These are phyloP conservation scores for Alternaria brassicae DNA, from an alignment of 2,329 filamentous ascomycete species.

Conservation along the genomic window DNA sequence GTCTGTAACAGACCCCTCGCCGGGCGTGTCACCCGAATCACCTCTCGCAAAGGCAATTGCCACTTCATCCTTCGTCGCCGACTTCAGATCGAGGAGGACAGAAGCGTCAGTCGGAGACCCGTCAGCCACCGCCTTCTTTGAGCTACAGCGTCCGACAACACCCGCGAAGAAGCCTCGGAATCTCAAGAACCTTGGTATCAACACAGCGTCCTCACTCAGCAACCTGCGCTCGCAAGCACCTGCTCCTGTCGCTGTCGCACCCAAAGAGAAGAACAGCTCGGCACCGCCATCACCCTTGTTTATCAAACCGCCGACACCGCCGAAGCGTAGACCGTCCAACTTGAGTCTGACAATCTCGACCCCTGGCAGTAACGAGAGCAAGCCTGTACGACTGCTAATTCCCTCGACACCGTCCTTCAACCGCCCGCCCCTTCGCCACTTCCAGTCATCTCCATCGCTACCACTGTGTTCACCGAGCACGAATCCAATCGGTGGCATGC, in stretches of 20 bases:
- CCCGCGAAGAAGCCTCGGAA: slow-evolving; percentile 76
- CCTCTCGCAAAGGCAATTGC: slow-evolving; percentile 76
- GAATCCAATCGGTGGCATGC: slow-evolving; percentile 60
- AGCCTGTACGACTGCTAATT: slow-evolving; percentile 62
- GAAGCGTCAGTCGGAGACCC: slow-evolving; percentile 54
- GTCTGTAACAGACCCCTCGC: slow-evolving; percentile 86
- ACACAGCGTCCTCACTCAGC: slow-evolving; percentile 62
- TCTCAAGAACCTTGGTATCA: slow-evolving; percentile 83
- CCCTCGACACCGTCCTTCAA: slow-evolving; percentile 65
- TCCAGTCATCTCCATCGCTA: slow-evolving; percentile 68
- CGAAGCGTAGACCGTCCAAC: slow-evolving; percentile 73
- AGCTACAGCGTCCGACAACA: slow-evolving; percentile 56
- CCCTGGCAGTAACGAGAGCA: slow-evolving; percentile 63
- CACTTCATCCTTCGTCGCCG: slow-evolving; percentile 70
- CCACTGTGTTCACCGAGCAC: slow-evolving; percentile 62
- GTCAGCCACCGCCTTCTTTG: slow-evolving; percentile 59
- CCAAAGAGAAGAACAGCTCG: slow-evolving; percentile 56
- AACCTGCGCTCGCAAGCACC: slow-evolving; percentile 56
- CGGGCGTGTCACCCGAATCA: slow-evolving; percentile 88
- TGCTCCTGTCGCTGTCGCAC: slow-evolving; percentile 61
- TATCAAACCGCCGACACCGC: slow-evolving; percentile 79
- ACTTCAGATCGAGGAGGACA: slow-evolving; percentile 52
- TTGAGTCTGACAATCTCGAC: slow-evolving; percentile 78
- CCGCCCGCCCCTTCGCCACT: slow-evolving; percentile 62
- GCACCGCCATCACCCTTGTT: slow-evolving; percentile 78